Evolutionary conservation across 257 asterid genomes (phyloP).

Genomic region (Pogostemon cablin): DNA sequence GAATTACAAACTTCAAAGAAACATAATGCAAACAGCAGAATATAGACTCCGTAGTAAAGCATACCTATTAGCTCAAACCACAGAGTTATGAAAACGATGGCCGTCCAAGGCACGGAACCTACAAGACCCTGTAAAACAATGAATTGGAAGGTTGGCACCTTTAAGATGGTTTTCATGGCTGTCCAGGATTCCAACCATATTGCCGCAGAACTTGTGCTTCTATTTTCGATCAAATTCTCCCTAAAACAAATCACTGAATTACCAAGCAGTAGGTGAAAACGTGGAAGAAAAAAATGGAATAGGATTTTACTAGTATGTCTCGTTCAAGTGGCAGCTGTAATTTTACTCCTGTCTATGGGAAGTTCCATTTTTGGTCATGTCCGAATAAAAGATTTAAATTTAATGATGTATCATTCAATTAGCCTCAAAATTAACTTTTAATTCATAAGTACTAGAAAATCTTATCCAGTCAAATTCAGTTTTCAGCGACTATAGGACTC

Average conservation of each 20-base stretch:
- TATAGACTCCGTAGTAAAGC: constrained; percentile 24
- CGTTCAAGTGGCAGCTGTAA: background rate
- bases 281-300: background rate
- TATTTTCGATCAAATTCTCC: constrained; percentile 60
- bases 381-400: background rate
- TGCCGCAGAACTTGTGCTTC: constrained; percentile 45
- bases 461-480: too few species aligned
- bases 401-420: background rate
- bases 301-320: background rate
- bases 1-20: background rate
- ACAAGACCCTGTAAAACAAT: constrained; percentile 94
- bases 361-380: background rate
- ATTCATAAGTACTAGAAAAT: too few species aligned
- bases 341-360: background rate
- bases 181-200: constrained; percentile 87
- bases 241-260: constrained; percentile 43
- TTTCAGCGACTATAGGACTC: too few species aligned
- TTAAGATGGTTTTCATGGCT: constrained; percentile 81
- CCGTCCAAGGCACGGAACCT: constrained; percentile 96
- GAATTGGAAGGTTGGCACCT: constrained; percentile 84
- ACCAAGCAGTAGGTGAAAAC: background rate
- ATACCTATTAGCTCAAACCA: constrained; percentile 95
- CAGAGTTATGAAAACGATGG: constrained; percentile 82
- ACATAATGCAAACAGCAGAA: background rate
- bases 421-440: background rate